Base-by-base conservation (phyloP, 495 filamentous ascomycete species). In the Saxophila tyrrhenica region DNA sequence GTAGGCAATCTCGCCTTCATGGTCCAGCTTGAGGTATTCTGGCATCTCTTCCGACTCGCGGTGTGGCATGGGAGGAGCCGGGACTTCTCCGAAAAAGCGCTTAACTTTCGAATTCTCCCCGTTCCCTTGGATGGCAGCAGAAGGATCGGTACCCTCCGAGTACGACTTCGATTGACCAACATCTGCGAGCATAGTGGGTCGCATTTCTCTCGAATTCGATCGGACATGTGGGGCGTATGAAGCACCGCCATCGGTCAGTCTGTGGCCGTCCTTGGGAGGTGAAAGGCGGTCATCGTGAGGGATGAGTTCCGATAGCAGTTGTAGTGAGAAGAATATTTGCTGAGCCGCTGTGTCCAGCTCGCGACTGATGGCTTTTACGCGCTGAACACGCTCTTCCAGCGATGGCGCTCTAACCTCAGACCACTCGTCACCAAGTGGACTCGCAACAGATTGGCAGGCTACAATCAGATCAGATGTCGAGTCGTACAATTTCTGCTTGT, bases 401-500 rank as follows among this genome's bases (percentile, higher is more conserved):
- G 90, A 86, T 63, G 91, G 87, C 2, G 89, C 88, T n/a, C 90
- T 81, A 13, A 86, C 71, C 61, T 94, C 89, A 20, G 89, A 80
- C 92, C 92, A 98, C 68, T 98, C 92, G 65, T 98, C 92, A 11
- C 83, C 86, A 25, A 98, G 72, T 32, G 94, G 91, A 15, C 87
- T 86, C 11, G 90, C 84, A 11, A 96, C 82, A 8, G 81, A 80
- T 67, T 97, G 91, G 65, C 89, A 94, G 52, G 83, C 80, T 19
- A 95, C 64, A 13, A 96, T 69, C 43, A 98, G 77, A 64, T 98
- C 92, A 42, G 87, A 88, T 55, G 94, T 85, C 20, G 86, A 83
- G 69, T 97, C 92, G 65, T 96, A 96, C 29, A 94, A 70, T 55
- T 82, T 81, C 65, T 98, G 92, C 70, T 96, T 97, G 61, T 92